Evolutionary conservation across 306 rosid species (phyloP).

Genomic region (Boehmeria nivea): DNA sequence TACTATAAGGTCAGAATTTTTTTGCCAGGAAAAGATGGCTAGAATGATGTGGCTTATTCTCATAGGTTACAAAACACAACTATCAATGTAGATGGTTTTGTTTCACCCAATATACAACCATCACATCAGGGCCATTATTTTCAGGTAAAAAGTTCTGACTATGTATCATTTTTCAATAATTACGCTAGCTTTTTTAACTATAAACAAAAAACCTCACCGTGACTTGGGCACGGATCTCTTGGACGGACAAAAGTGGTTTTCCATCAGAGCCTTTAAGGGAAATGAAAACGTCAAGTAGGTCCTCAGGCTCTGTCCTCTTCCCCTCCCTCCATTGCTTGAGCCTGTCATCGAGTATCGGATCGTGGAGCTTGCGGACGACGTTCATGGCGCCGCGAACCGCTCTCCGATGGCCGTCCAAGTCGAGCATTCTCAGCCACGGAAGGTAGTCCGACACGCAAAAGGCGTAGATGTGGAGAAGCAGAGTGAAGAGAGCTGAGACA

Average conservation of each 20-base stretch:
- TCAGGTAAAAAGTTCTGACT: no score
- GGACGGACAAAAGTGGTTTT: conserved; percentile 15
- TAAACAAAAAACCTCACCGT: background rate
- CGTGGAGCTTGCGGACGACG: conserved; percentile 17
- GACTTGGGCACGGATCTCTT: conserved; percentile 43
- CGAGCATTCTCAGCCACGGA: conserved; percentile 37
- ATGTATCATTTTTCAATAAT: no score
- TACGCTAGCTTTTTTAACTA: no score
- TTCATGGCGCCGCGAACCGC: conserved; percentile 13
- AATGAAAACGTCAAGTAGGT: conserved; percentile 41
- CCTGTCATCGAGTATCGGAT: conserved; percentile 30
- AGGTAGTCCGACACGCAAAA: conserved; percentile 33
- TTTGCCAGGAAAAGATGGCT: no score
- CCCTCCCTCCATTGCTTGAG: conserved; percentile 30
- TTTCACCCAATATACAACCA: no score
- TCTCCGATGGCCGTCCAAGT: conserved; percentile 28
- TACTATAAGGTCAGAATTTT: no score
- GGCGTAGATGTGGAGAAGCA: conserved; percentile 19
- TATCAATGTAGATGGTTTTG: no score
- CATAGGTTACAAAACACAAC: no score
- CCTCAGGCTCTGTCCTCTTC: conserved; percentile 20
- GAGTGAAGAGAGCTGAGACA: conserved; percentile 10
- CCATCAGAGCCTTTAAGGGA: conserved; percentile 18
- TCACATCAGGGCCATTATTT: no score
- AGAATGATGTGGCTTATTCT: no score